Conservation (phyloP, 345 rosid genomes). For the Mercurialis annua region DNA sequence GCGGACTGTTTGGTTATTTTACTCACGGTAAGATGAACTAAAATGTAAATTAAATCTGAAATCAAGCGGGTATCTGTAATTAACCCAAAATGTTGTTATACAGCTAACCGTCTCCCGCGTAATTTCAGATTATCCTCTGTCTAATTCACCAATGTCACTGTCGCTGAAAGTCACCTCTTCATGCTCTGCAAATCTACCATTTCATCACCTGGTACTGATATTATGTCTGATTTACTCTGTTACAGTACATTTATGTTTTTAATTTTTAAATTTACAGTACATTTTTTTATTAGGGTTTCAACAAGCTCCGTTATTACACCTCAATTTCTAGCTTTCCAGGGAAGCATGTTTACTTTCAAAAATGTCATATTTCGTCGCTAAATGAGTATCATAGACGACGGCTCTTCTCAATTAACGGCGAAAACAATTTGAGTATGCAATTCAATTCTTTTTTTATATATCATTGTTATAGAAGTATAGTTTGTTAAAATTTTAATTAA, state of each 20-base stretch:
- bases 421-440: constrained; percentile 30
- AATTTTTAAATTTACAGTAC: background rate
- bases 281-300: constrained; percentile 8
- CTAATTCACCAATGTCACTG: background rate
- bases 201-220: constrained; percentile 9
- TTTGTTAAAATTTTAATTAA: background rate
- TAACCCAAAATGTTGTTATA: background rate
- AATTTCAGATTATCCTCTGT: background rate
- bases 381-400: constrained; percentile 7
- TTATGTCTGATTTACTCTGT: background rate
- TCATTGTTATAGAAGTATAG: background rate
- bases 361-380: background rate
- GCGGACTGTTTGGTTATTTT: too few relatives aligned
- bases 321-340: constrained; percentile 14
- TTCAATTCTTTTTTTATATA: background rate
- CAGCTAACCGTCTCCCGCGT: background rate
- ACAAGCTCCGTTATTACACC: background rate
- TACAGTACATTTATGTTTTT: background rate
- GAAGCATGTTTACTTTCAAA: background rate
- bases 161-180: constrained; percentile 10
- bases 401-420: constrained; percentile 22
- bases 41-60: too few relatives aligned
- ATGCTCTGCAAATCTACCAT: background rate
- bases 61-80: background rate
- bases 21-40: too few relatives aligned